Base-by-base conservation (phyloP, 805 yeast genomes). In the Blastobotrys americana region DNA sequence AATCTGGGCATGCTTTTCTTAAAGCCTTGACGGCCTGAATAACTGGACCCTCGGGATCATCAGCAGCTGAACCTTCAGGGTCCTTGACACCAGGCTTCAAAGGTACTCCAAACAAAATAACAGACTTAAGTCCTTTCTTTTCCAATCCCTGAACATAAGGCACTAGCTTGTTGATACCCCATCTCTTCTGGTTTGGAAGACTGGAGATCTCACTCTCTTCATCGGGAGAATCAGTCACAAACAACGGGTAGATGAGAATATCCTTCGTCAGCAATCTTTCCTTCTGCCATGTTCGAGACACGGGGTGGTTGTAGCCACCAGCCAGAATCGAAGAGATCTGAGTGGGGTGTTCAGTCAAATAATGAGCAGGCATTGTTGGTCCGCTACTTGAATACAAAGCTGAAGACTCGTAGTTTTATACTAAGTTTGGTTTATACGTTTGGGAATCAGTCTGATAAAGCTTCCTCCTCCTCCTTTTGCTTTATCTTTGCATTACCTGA, bases 41-140 rank as follows among this genome's bases (percentile, higher is more conserved):
- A 2, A 93, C 97, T 1, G 98, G 97, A 0, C 97, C 97, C 27
- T 85, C 75, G 33, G 96, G 96, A 63, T 88, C 96, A 63, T 93
- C 97, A 1, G 98, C 98, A 38, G 87, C 76, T 1, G 95, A 77
- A 5, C 96, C 98, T 27, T 69, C 71, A 4, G 75, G 71, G 63
- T 93, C 98, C 58, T 93, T 93, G 40, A 67, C 76, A 5, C 83
- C 87, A 1, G 73, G 80, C 45, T 77, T 77, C 54, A 85, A 61
- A 15, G 95, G 90, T 5, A 93, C 96, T 36, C 98, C 98, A 64
- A 93, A 93, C 47, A 93, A 68, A 46, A 93, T 82, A 8, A 93
- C 97, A 0, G 96, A 73, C 50, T 75, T 72, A 39, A 93, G 71
- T 1, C 98, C 98, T 59, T 89, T 89, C 3, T 68, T 72, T 8